These are phyloP conservation scores for Echites panduratus DNA, from an alignment of 257 asterid genomes.

Conservation along the genomic window DNA sequence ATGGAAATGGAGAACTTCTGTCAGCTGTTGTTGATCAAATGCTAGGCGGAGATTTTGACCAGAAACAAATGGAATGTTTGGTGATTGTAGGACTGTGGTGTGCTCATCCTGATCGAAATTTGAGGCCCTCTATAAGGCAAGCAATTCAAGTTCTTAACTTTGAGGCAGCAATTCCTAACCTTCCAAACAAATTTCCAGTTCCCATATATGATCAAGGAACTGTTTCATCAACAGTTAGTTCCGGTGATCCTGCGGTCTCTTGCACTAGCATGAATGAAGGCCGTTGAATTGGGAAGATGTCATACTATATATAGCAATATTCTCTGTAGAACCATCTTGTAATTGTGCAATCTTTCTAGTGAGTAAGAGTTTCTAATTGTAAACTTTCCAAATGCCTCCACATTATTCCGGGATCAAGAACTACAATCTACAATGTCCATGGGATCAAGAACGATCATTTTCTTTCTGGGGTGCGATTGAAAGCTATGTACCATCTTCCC, in stretches of 20 bases:
- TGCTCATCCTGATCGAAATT: conserved; percentile 23
- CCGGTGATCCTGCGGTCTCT: conserved; percentile 20
- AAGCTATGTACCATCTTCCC: too few relatives aligned
- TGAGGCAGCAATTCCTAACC: conserved; percentile 29
- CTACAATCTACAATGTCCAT: too few relatives aligned
- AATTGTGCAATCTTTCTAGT: background rate
- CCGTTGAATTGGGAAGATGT: conserved; percentile 17
- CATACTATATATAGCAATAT: too few relatives aligned
- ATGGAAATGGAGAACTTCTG: conserved; percentile 21
- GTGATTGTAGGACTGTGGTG: conserved; percentile 33
- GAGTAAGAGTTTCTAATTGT: too few relatives aligned
- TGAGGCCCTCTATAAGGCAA: conserved; percentile 37
- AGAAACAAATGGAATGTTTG: conserved; percentile 27
- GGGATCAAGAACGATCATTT: too few relatives aligned
- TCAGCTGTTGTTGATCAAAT: conserved; percentile 22
- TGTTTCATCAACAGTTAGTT: conserved; percentile 8
- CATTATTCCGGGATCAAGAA: too few relatives aligned
- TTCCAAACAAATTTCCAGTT: conserved; percentile 30
- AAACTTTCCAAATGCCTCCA: too few relatives aligned
- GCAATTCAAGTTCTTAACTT: conserved; percentile 32
- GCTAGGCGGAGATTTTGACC: conserved; percentile 16
- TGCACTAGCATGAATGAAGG: conserved; percentile 28
- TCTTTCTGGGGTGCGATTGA: too few relatives aligned
- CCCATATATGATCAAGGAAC: conserved; percentile 14
- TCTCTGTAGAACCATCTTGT: background rate